Conservation (phyloP, 176 grass and related monocot genomes). For the Carex myosuroides region DNA sequence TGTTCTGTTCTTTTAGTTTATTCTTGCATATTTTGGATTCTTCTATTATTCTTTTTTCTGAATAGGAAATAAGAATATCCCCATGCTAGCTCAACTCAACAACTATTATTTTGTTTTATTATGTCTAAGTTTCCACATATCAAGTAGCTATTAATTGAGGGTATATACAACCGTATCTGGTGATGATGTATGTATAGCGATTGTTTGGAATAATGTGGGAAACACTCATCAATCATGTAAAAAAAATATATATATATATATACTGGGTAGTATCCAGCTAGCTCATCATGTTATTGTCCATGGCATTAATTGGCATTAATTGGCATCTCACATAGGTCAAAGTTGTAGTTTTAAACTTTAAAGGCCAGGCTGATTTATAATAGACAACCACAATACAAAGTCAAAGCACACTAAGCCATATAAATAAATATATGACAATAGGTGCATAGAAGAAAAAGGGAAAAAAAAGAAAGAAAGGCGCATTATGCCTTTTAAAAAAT, state of each 20-base stretch:
- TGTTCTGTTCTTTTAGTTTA: slow-evolving; percentile 1
- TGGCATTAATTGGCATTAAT: background rate
- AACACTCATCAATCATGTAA: background rate
- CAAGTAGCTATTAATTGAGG: background rate
- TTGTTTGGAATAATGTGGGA: background rate
- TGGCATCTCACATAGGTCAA: background rate
- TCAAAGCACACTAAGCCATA: background rate
- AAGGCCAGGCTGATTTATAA: background rate
- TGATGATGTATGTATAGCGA: background rate
- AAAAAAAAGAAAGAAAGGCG: background rate
- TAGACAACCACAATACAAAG: background rate
- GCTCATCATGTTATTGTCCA: slow-evolving; percentile 3
- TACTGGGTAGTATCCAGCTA: background rate
- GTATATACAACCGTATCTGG: background rate
- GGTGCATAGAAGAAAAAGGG: background rate
- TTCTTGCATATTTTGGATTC: background rate
- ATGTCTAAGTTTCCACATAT: background rate
- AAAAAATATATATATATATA: background rate
- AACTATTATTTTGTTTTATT: background rate
- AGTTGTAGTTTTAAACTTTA: background rate
- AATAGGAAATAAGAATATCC: background rate
- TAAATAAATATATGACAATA: background rate
- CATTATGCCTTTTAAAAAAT: background rate
- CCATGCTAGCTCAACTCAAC: background rate
- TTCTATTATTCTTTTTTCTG: slow-evolving; percentile 5